Conservation (phyloP, 2,329 filamentous ascomycete genomes). For the Sarocladium strictum region DNA sequence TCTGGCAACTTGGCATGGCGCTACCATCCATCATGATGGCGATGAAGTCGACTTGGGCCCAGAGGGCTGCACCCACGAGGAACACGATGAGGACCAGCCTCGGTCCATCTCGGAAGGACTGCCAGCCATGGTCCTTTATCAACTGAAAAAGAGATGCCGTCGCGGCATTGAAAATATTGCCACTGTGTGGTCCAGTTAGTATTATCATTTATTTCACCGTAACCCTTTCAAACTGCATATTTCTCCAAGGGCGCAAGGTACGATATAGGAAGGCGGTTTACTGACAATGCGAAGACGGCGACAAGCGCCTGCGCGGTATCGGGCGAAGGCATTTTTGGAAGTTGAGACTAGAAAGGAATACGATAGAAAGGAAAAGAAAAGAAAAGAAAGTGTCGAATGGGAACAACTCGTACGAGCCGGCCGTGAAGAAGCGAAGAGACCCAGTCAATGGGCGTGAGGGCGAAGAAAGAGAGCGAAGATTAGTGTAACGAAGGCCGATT, state of each 20-base stretch:
- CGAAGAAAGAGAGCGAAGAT: conserved; percentile 7
- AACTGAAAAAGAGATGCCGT: conserved; percentile 39
- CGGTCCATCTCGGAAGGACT: conserved; percentile 50
- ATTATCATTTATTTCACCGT: background rate
- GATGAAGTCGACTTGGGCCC: conserved; percentile 48
- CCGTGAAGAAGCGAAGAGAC: conserved; percentile 12
- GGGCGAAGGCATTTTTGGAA: conserved; percentile 35
- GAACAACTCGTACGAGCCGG: conserved; percentile 11
- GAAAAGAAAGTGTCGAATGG: conserved; percentile 9
- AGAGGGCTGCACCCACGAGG: conserved; percentile 43
- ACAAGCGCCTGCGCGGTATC: conserved; percentile 41
- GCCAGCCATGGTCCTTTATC: conserved; percentile 40
- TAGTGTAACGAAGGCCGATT: conserved; percentile 10
- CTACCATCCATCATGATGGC: conserved; percentile 38
- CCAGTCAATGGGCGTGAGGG: conserved; percentile 11
- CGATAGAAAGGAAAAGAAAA: conserved; percentile 5
- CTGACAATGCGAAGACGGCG: conserved; percentile 51
- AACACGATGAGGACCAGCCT: conserved; percentile 59
- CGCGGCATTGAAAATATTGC: conserved; percentile 47
- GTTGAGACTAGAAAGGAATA: background rate
- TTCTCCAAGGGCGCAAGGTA: background rate
- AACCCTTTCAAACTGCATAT: background rate
- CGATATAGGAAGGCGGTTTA: conserved; percentile 13
- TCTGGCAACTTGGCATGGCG: conserved; percentile 41
- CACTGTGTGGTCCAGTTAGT: conserved; percentile 23